Conservation (phyloP, 805 yeast genomes). For the Kuraishia piskuri region DNA sequence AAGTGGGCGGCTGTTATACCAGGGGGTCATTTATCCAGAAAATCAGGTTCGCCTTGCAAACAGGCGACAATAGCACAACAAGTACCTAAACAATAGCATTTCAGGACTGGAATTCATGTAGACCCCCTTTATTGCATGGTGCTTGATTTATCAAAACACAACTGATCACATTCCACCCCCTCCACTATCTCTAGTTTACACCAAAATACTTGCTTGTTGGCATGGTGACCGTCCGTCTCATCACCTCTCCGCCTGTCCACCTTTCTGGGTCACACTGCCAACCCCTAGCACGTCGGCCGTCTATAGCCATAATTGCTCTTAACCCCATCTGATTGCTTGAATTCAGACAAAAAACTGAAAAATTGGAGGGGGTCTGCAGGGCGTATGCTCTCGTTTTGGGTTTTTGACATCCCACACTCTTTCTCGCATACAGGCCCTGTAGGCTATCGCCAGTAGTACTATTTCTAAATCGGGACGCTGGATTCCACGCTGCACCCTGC, state of each 20-base stretch:
- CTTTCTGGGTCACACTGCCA: not conserved
- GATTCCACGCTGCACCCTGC: not conserved
- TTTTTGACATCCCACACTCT: not conserved
- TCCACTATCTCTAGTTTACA: too few species aligned
- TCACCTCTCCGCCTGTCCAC: not conserved
- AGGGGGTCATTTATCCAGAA: not conserved
- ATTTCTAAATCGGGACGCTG: not conserved
- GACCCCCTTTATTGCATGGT: not conserved
- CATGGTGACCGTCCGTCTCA: not conserved
- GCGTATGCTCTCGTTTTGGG: not conserved
- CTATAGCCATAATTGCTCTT: not conserved
- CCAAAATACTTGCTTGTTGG: too few species aligned
- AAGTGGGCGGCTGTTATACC: not conserved
- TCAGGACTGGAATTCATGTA: not conserved
- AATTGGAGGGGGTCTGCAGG: not conserved
- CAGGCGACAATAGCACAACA: too few species aligned
- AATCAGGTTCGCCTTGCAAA: too few species aligned
- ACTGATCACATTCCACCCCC: too few species aligned
- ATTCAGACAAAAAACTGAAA: not conserved
- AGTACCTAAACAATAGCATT: too few species aligned
- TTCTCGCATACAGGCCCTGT: not conserved
- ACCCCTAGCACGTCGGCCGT: not conserved
- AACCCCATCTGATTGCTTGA: not conserved
- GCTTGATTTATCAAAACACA: too few species aligned
- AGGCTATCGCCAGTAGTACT: not conserved